Percentiles rank a stretch among this genome's conserved stretches.
Conservation (phyloP, 2,329 filamentous ascomycete species). For the Colletotrichum sp. region DNA sequence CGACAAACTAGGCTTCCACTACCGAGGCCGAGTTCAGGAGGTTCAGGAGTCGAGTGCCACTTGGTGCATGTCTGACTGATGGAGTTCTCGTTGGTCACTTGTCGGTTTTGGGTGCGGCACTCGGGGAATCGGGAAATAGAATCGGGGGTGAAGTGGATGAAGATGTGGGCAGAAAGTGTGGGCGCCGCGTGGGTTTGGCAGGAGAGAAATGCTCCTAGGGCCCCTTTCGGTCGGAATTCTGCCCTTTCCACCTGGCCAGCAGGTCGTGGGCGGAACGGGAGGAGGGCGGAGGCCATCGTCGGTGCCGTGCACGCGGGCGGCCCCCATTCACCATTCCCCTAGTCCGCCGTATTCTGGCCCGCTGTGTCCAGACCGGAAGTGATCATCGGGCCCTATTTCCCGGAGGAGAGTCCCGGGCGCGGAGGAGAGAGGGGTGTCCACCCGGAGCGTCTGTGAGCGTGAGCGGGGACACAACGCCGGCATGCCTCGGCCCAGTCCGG, state of each 20-base stretch:
- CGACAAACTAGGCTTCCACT: not conserved
- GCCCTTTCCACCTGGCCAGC: not conserved
- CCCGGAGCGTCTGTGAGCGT: not conserved
- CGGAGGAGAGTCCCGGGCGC: not conserved
- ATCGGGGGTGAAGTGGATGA: not conserved
- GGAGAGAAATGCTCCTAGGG: not conserved
- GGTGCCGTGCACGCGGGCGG: not conserved
- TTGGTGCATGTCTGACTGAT: not conserved
- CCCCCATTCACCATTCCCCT: not conserved
- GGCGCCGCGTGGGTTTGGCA: not conserved
- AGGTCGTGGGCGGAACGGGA: not conserved
- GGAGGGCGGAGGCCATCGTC: not conserved
- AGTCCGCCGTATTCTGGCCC: not conserved
- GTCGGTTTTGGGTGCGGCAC: not conserved
- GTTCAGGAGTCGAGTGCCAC: not conserved
- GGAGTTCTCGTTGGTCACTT: not conserved
- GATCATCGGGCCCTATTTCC: not conserved
- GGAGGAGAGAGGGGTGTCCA: not conserved
- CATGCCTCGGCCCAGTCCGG: not conserved
- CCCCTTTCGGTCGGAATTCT: not conserved
- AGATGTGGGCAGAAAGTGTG: not conserved
- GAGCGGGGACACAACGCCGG: not conserved
- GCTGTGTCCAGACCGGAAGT: not conserved
- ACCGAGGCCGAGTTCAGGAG: not conserved
- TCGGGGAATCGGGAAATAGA: not conserved